Percentiles rank a stretch among this genome's conserved stretches.
Evolutionary conservation across 2,329 filamentous ascomycete species (phyloP).

Genomic region (Xylaria sp.): DNA sequence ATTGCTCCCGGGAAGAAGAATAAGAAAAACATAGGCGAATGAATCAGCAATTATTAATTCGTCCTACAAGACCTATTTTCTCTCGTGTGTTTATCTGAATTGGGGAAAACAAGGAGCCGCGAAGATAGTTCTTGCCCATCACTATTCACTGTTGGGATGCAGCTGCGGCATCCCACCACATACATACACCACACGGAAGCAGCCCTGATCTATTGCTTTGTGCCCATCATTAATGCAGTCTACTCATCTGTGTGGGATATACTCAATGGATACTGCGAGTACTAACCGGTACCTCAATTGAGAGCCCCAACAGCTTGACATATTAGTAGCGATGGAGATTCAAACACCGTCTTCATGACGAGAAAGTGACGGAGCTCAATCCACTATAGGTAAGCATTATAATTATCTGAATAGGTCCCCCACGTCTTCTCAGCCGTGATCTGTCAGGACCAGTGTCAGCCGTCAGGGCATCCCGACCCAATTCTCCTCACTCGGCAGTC

Average conservation of each 20-base stretch:
- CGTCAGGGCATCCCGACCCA: neutral
- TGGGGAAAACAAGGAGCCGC: neutral
- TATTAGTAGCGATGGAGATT: neutral
- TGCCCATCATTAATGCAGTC: neutral
- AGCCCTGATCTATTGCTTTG: neutral
- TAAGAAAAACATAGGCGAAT: neutral
- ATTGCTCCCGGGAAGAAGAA: neutral
- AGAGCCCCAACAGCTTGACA: neutral
- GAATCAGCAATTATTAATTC: neutral
- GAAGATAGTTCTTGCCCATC: neutral
- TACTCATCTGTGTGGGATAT: neutral
- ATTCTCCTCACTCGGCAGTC: neutral
- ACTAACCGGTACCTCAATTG: neutral
- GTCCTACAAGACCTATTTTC: neutral
- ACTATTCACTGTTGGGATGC: neutral
- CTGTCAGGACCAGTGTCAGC: neutral
- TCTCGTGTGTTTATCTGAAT: neutral
- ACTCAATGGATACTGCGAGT: neutral
- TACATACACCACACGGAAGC: neutral
- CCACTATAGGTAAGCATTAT: neutral
- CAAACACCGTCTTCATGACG: neutral
- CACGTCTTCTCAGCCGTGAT: neutral
- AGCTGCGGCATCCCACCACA: slow-evolving; percentile 17
- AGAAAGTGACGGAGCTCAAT: neutral
- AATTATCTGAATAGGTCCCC: neutral